Conservation (phyloP, 169 alveolate genomes). For the Plasmodium knowlesi region DNA sequence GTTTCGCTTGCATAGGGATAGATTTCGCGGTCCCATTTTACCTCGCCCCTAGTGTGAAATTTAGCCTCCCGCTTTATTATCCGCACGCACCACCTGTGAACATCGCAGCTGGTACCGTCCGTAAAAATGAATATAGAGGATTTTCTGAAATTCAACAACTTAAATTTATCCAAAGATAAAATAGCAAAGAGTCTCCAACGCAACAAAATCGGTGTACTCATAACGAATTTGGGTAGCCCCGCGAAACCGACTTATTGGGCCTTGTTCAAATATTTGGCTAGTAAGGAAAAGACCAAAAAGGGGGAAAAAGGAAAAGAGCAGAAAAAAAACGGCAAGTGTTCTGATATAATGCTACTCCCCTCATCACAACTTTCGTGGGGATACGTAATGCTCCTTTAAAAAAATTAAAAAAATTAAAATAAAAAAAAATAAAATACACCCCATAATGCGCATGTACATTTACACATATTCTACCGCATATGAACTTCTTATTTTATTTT, state of each 20-base stretch:
- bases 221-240: slow-evolving; percentile 73
- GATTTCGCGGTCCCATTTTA: background rate
- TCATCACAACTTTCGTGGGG: background rate
- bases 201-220: slow-evolving; percentile 61
- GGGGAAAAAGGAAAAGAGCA: background rate
- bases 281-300: slow-evolving; percentile 30
- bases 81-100: background rate
- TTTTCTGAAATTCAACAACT: slow-evolving; percentile 56
- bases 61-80: background rate
- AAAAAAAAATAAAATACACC: background rate
- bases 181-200: slow-evolving; percentile 21
- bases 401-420: background rate
- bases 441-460: background rate
- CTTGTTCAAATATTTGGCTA: slow-evolving; percentile 48
- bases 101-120: background rate
- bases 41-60: background rate
- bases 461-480: background rate
- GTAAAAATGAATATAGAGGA: slow-evolving; percentile 53
- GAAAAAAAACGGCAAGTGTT: background rate
- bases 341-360: background rate
- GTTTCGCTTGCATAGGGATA: background rate
- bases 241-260: slow-evolving; percentile 66
- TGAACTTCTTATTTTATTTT: slow-evolving; percentile 2
- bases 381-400: background rate
- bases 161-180: slow-evolving; percentile 55